A percentile compares a stretch with the other conserved stretches of the same genome.
These are phyloP conservation scores for Saxispiralis lemnorum DNA, from an alignment of 495 filamentous ascomycete genomes.

Conservation along the genomic window DNA sequence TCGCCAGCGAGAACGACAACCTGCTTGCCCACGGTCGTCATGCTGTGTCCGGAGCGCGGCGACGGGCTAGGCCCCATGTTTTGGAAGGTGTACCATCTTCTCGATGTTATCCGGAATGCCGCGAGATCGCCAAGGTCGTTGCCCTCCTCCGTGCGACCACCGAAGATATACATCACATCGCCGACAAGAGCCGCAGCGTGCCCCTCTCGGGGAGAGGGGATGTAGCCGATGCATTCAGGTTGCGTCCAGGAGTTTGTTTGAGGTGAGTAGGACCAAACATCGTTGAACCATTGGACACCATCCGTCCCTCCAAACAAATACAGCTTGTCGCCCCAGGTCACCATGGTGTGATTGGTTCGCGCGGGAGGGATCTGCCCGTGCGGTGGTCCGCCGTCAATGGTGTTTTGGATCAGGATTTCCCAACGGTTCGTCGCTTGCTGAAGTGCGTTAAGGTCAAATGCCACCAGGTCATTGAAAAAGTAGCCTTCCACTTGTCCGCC, in stretches of 20 bases:
- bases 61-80: slow-evolving; percentile 98
- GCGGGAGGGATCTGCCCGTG: slow-evolving; percentile 61
- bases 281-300: slow-evolving; percentile 89
- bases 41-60: slow-evolving; percentile 84
- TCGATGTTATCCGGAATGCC: slow-evolving; percentile 78
- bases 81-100: slow-evolving; percentile 97
- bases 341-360: slow-evolving; percentile 83
- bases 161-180: slow-evolving; percentile 99
- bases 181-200: slow-evolving; percentile 84
- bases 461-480: slow-evolving; percentile 96
- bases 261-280: slow-evolving; percentile 92
- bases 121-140: slow-evolving; percentile 83
- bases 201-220: slow-evolving; percentile 81
- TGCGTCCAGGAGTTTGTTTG: slow-evolving; percentile 64
- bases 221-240: slow-evolving; percentile 91
- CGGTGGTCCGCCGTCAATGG: slow-evolving; percentile 46
- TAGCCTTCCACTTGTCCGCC: slow-evolving; percentile 93
- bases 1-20: slow-evolving; percentile 87
- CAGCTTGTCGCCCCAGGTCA: slow-evolving; percentile 84
- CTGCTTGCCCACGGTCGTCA: slow-evolving; percentile 84
- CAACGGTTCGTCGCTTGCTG: slow-evolving; percentile 77
- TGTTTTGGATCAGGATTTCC: slow-evolving; percentile 73
- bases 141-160: slow-evolving; percentile 86
- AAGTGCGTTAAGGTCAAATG: slow-evolving; percentile 88
- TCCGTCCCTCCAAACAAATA: slow-evolving; percentile 97